Evolutionary conservation across 345 rosid genomes (phyloP).

Genomic region (Salix viminalis): DNA sequence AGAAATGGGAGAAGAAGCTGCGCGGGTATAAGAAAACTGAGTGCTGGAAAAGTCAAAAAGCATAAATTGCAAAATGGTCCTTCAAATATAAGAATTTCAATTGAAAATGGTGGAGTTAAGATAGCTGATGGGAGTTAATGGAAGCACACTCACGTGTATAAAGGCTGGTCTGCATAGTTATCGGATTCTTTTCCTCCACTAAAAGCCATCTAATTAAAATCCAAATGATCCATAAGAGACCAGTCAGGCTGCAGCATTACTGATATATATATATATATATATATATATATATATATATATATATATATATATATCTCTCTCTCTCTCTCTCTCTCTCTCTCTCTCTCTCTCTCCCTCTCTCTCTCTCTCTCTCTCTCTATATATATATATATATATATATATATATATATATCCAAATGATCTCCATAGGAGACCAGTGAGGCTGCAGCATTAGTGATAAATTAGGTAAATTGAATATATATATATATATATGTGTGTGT

Average conservation of each 20-base stretch:
- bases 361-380: no score
- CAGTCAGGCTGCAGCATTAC: background rate
- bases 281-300: no score
- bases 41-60: background rate
- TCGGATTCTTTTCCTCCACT: background rate
- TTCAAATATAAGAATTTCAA: background rate
- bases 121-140: background rate
- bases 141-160: background rate
- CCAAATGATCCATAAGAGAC: conserved; percentile 7
- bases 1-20: background rate
- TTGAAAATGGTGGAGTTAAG: background rate
- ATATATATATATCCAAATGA: background rate
- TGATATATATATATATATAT: no score
- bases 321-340: no score
- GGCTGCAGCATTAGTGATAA: background rate
- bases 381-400: no score
- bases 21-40: background rate
- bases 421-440: background rate
- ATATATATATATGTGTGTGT: no score
- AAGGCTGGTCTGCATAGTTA: background rate
- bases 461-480: conserved; percentile 5
- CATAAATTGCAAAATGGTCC: background rate
- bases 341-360: no score
- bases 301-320: no score
- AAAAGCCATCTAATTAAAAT: background rate